Base-by-base conservation (phyloP, 192 early-diverging fungal species). In the Rhizophagus clarus region DNA sequence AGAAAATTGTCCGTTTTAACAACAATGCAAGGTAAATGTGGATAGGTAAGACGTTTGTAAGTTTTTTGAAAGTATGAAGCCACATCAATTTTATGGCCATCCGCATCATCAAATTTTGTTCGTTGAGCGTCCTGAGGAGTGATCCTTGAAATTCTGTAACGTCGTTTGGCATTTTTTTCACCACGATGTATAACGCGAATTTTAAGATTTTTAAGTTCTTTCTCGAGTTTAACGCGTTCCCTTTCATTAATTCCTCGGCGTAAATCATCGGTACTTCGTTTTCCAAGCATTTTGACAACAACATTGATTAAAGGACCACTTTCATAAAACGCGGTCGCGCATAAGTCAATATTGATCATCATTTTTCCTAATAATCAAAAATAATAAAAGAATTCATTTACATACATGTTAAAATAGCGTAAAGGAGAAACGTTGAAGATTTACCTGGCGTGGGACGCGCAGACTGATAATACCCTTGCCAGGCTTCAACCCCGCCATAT, bases 401-500 rank as follows among this genome's bases (percentile, higher is more conserved):
- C 9, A 56, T 20, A 56, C 14, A 22, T 20, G 3, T 20, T 17
- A 56, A 56, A 17, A 20, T 56, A 20, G 20, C 1, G 5, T 11
- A 56, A 56, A 17, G 4, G 49, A 5, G 3, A 22, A 56, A 56
- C 49, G 20, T 56, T 10, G 4, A 20, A 56, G 49, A 56, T 20
- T 56, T 56, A 56, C 49, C 49, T 56, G 49, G 49, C 1, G 49
- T 56, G 0, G 49, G 95, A 11, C 94, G 88, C 42, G 96, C 89
- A 40, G 93, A 95, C 71, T 97, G 95, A 79, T 96, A 97, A 82
- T 94, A 96, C 20, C 97, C 97, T 81, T 93, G 92, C 97, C 97
- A 97, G 7, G 96, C 90, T 87, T 97, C 95, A 28, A 92, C 89
- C 20, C 97, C 96, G 67, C 95, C 93, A 6, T 82, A 84, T 0